Evolutionary conservation across 441 rosid genomes (phyloP), one percentile per base, ranked within the genome.

Genomic region (Mallotus japonicus): DNA sequence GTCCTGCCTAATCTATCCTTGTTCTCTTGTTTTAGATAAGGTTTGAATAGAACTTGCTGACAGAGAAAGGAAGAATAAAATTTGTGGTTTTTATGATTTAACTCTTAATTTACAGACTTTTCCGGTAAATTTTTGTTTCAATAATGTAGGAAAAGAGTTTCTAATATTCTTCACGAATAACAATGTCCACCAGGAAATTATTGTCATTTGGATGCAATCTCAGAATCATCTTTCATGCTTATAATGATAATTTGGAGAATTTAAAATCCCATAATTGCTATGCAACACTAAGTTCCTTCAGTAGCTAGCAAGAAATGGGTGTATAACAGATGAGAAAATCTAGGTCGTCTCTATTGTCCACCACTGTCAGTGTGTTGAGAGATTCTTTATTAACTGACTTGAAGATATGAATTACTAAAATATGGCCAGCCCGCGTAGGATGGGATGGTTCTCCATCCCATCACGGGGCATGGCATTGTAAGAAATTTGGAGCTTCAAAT

Each of bases 221-320:
- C 42, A 56, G 14, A 24, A 73, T 28, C 54, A 42, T 16, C 50
- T 19, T 73, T 44, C 69, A 62, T 62, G 62, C 19, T 53, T 11
- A 40, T 40, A 17, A 24, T 10, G 9, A 50, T 16, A 42, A 50
- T 20, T 13, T 19, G 10, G 50, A 50, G 15, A 50, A 56, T n/a
- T 13, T 15, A 47, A 22, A 44, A 53, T 13, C 64, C n/a, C 37
- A 72, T 63, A 40, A 6, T 44, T 44, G 8, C 63, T 54, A 53
- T 57, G 10, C 64, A 17, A 28, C 22, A 24, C 59, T 9, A 66
- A 55, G 19, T 28, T 49, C 22, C 44, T 6, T 34, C 55, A 58
- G 7, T 44, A 42, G 44, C 40, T 55, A 46, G 15, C 6, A 51
- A 22, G 51, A 73, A 65, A 32, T 24, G 17, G 40, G 20, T 13